Evolutionary conservation across 345 rosid species (phyloP).

Genomic region (Anacardium occidentale): DNA sequence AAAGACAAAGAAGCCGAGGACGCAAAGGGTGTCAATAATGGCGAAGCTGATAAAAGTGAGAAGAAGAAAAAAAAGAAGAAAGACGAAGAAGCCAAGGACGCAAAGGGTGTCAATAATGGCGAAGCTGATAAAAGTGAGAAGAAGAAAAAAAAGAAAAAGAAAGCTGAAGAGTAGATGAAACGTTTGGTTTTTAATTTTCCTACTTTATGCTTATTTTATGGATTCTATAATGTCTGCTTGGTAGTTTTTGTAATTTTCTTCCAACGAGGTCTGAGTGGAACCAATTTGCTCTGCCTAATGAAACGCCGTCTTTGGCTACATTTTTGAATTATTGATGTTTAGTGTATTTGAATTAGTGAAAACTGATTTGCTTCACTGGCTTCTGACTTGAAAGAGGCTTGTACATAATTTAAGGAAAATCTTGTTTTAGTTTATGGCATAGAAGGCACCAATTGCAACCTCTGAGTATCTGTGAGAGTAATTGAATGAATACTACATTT

Average conservation of each 20-base stretch:
- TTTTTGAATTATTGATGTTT: background rate
- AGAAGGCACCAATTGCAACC: too few species aligned
- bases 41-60: slow-evolving; percentile 52
- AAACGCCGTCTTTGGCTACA: slow-evolving; percentile 1
- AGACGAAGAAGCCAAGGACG: slow-evolving; percentile 51
- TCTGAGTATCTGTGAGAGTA: too few species aligned
- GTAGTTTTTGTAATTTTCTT: slow-evolving; percentile 18
- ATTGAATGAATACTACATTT: too few species aligned
- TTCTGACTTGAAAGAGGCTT: too few species aligned
- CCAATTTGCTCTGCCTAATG: slow-evolving; percentile 14
- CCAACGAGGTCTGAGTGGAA: slow-evolving; percentile 17
- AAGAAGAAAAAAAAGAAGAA: slow-evolving; percentile 77
- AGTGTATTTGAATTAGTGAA: background rate
- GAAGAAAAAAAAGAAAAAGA: slow-evolving; percentile 63
- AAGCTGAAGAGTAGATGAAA: slow-evolving; percentile 19
- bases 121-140: slow-evolving; percentile 59
- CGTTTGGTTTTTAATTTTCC: background rate
- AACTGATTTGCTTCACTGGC: too few species aligned
- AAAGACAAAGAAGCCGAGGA: slow-evolving; percentile 56
- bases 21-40: slow-evolving; percentile 31
- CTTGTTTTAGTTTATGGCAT: too few species aligned
- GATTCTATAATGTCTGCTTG: slow-evolving; percentile 1
- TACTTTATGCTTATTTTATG: background rate
- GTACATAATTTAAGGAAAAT: too few species aligned
- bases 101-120: slow-evolving; percentile 28